Percentiles rank a stretch among this genome's conserved stretches.
Conservation (phyloP, 2,329 filamentous ascomycete species). For the Mycosphaerella sp. region DNA sequence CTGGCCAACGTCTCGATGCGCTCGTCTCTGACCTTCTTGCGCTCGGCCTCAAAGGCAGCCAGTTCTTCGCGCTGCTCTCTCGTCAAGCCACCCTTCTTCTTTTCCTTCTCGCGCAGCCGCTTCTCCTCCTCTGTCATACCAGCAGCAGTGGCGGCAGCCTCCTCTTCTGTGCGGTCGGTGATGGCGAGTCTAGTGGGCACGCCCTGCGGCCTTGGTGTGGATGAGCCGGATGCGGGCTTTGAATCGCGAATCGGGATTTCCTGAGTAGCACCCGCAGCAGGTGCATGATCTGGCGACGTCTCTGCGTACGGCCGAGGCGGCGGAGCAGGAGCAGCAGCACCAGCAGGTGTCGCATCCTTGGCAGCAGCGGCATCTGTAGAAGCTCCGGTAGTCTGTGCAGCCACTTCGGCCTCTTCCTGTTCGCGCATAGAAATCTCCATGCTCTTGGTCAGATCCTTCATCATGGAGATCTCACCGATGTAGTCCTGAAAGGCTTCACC, state of each 20-base stretch:
- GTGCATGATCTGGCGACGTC: constrained; percentile 3
- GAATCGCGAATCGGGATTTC: constrained; percentile 26
- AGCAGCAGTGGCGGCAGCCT: constrained; percentile 58
- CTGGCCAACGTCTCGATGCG: constrained; percentile 75
- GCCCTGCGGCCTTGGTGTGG: constrained; percentile 46
- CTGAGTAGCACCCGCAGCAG: constrained; percentile 15
- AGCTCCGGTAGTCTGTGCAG: constrained; percentile 31
- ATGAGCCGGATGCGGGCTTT: constrained; percentile 35
- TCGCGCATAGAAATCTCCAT: constrained; percentile 95
- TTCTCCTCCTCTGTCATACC: constrained; percentile 68
- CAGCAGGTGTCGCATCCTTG: constrained; percentile 20
- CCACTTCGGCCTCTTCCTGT: constrained; percentile 55
- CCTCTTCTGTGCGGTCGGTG: constrained; percentile 80
- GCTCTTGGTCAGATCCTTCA: constrained; percentile 96
- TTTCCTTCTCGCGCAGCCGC: constrained; percentile 70
- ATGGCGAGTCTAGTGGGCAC: constrained; percentile 79
- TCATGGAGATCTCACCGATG: constrained; percentile 96
- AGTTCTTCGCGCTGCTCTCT: constrained; percentile 94
- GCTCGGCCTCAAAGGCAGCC: constrained; percentile 79
- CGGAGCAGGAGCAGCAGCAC: constrained; percentile 11
- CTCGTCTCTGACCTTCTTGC: constrained; percentile 76
- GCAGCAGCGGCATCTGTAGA: constrained; percentile 40
- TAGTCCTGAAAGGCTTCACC: constrained; percentile 93
- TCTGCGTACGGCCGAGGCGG: constrained; percentile 9
- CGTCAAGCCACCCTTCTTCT: constrained; percentile 78